Evolutionary conservation across 352 stramenopile genomes (phyloP), one percentile per base, ranked within the genome.

Genomic region (Peronospora belbahrii): DNA sequence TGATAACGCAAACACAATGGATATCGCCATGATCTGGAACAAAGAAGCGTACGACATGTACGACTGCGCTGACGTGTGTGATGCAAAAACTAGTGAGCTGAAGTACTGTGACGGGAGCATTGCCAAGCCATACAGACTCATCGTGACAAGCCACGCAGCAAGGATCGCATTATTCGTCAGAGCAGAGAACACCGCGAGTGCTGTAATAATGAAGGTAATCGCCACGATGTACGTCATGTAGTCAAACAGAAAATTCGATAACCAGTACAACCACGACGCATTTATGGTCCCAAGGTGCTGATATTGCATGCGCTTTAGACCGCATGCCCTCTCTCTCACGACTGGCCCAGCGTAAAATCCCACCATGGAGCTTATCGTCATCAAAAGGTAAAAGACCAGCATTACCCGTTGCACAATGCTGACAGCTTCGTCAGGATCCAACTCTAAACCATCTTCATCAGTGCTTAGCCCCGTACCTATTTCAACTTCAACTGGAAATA

Each of bases 371-470:
- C 65, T 85, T 33, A 85, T 50, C 6, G 67, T 82, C 31, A 86
- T 41, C 15, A 85, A 65, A 20, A 77, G 52, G 53, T 81, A 98
- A 72, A 74, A 95, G 43, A 47, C 97, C 48, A 88, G 95, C 94
- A 59, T 94, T 62, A 87, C 98, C 65, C 75, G 98, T 83, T 36
- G 59, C 8, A 67, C 44, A 13, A 74, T 44, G 15, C 52, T 61
- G 20, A 68, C 35, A 3, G 62, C 59, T 43, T 70, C 64, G 18
- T 77, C 58, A 43, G 56, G 39, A 24, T 66, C 31, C 11, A 74
- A 15, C 18, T 40, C 17, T 11, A 58, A 34, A 20, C 53, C 56
- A 25, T 59, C 55, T 18, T 52, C 54, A 36, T 59, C 43, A 13
- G 36, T 32, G 6, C 19, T 57, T 30, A 64, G 50, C 10, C 41